Evolutionary conservation across 2,329 filamentous ascomycete species (phyloP).

Genomic region (Malbranchea zuffiana): DNA sequence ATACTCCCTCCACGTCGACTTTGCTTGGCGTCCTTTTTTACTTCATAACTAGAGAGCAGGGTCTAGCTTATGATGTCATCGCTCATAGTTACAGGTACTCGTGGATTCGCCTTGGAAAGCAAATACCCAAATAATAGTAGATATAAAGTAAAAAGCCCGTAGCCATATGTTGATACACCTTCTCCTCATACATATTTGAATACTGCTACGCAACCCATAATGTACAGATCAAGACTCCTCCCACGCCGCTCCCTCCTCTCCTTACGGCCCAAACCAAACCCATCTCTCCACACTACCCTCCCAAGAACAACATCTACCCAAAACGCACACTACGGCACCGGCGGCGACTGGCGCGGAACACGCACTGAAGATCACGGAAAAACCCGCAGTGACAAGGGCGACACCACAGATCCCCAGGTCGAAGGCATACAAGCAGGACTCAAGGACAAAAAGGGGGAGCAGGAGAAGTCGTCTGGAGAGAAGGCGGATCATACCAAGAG

Average conservation of each 20-base stretch:
- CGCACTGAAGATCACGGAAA: slow-evolving; percentile 25
- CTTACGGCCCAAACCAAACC: not conserved
- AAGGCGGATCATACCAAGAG: slow-evolving; percentile 27
- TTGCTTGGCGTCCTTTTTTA: too few relatives aligned
- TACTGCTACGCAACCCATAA: too few relatives aligned
- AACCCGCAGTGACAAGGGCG: slow-evolving; percentile 22
- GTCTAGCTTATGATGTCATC: too few relatives aligned
- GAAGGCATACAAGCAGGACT: slow-evolving; percentile 21
- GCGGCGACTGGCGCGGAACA: slow-evolving; percentile 30
- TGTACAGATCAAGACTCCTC: slow-evolving; percentile 1
- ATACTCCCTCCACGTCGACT: too few relatives aligned
- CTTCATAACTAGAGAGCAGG: too few relatives aligned
- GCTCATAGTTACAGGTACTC: too few relatives aligned
- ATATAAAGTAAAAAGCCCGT: too few relatives aligned
- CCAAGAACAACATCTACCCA: not conserved
- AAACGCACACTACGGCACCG: slow-evolving; percentile 2
- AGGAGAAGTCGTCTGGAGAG: slow-evolving; percentile 7
- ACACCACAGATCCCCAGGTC: slow-evolving; percentile 27
- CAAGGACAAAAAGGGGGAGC: slow-evolving; percentile 26
- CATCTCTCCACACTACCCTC: not conserved
- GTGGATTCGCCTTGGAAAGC: too few relatives aligned
- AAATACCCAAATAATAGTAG: too few relatives aligned
- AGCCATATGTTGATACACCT: too few relatives aligned
- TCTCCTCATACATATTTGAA: too few relatives aligned
- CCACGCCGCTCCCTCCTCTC: not conserved